These are phyloP conservation scores for Leptomonas pyrrhocoris DNA, from an alignment of 208 protist species.

Conservation along the genomic window DNA sequence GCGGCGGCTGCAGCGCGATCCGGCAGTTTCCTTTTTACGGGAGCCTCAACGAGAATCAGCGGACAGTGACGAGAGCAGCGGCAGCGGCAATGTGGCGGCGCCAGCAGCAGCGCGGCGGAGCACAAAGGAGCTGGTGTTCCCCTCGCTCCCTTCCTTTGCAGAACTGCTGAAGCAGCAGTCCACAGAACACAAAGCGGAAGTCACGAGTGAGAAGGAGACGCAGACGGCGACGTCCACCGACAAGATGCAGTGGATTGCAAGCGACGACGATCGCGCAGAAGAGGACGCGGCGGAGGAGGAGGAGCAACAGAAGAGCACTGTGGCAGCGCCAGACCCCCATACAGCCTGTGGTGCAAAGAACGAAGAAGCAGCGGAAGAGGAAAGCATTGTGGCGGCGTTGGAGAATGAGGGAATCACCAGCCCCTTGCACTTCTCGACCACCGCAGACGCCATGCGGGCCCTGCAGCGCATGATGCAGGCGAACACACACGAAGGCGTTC, in stretches of 20 bases:
- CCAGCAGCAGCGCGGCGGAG: background rate
- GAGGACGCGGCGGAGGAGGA: background rate
- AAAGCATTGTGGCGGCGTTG: background rate
- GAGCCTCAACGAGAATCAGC: background rate
- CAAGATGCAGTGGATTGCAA: background rate
- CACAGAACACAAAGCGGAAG: background rate
- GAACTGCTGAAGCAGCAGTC: background rate
- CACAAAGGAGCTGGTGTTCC: slow-evolving; percentile 19
- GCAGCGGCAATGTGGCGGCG: background rate
- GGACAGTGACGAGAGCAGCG: background rate
- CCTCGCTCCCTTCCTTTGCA: slow-evolving; percentile 16
- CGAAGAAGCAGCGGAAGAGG: background rate
- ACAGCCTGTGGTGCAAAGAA: background rate
- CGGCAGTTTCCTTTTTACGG: background rate
- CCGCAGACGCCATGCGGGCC: background rate
- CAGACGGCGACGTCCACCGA: background rate
- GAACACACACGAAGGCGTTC: slow-evolving; percentile 55
- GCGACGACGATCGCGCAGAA: slow-evolving; percentile 5
- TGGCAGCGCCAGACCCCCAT: too few species aligned
- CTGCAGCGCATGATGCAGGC: slow-evolving; percentile 24
- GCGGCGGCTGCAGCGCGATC: background rate
- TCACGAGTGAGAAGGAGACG: background rate
- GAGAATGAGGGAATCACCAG: background rate
- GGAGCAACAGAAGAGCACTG: too few species aligned
- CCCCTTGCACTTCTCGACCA: background rate